Conservation (phyloP, 2,329 filamentous ascomycete species). For the Clonostachys rhizophaga region DNA sequence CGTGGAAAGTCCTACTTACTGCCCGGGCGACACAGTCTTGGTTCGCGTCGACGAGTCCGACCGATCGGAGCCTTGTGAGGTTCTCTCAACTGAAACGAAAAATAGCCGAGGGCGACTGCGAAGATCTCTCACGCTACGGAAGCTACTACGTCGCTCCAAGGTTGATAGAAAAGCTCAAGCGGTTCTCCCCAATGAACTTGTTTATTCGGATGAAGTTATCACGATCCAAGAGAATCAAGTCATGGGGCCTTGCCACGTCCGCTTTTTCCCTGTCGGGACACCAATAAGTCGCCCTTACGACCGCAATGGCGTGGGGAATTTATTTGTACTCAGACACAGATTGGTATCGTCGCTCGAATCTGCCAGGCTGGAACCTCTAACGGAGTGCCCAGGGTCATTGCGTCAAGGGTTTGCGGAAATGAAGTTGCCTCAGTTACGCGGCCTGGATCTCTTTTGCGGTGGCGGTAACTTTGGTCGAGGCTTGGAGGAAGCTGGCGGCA, state of each 20-base stretch:
- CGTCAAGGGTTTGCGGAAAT: conserved; percentile 47
- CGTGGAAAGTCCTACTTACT: conserved; percentile 23
- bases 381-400: conserved; percentile 24
- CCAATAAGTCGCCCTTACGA: conserved; percentile 59
- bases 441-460: conserved; percentile 73
- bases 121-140: conserved; percentile 21
- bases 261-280: conserved; percentile 40
- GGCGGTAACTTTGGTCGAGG: conserved; percentile 75
- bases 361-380: conserved; percentile 19
- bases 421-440: conserved; percentile 37
- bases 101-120: conserved; percentile 16
- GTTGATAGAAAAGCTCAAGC: conserved; percentile 22
- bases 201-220: conserved; percentile 44
- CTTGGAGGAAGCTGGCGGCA: conserved; percentile 64
- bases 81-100: conserved; percentile 33
- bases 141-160: conserved; percentile 41
- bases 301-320: conserved; percentile 58
- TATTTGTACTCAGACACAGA: conserved; percentile 56
- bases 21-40: conserved; percentile 57
- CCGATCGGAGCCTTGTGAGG: conserved; percentile 55
- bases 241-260: conserved; percentile 52
- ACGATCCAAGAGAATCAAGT: conserved; percentile 34
- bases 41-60: conserved; percentile 19
- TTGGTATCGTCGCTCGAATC: conserved; percentile 4
- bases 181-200: conserved; percentile 50